A percentile compares a stretch with the other conserved stretches of the same genome.
These are phyloP conservation scores for Leccinum longicurvipes DNA, from an alignment of 768 basidiomycete genomes.

Conservation along the genomic window DNA sequence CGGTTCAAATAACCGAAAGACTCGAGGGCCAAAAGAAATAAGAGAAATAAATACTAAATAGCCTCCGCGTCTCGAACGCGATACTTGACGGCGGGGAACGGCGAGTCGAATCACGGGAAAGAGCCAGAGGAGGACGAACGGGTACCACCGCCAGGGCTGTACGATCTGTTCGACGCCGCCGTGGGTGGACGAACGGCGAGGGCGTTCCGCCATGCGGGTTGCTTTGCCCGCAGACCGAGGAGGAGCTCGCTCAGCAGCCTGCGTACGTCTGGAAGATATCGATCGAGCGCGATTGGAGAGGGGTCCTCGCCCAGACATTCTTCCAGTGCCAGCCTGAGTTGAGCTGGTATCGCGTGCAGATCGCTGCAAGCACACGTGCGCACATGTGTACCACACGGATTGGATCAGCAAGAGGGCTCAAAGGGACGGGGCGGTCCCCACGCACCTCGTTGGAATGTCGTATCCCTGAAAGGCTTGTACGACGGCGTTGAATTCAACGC, in stretches of 20 bases:
- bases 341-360: slow-evolving; percentile 36
- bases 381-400: neutral
- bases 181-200: slow-evolving; percentile 11
- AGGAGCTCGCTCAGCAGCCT: slow-evolving; percentile 37
- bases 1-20: neutral
- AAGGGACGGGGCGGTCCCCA: slow-evolving; percentile 11
- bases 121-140: slow-evolving; percentile 1
- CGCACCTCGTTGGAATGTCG: slow-evolving; percentile 76
- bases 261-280: slow-evolving; percentile 39
- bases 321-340: slow-evolving; percentile 39
- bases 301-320: slow-evolving; percentile 43
- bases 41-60: neutral
- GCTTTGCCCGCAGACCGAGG: slow-evolving; percentile 41
- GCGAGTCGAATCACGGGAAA: slow-evolving; percentile 8
- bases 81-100: neutral
- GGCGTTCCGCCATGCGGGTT: slow-evolving; percentile 34
- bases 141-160: neutral
- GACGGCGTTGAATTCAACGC: slow-evolving; percentile 83
- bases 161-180: neutral
- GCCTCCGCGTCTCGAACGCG: neutral
- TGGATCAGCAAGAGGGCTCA: neutral
- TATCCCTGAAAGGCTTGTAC: slow-evolving; percentile 71
- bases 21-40: neutral
- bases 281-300: slow-evolving; percentile 32
- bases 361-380: slow-evolving; percentile 29